phyloP scores from a whole-genome alignment of 345 rosid genomes.

The Hibiscus mutabilis region DNA sequence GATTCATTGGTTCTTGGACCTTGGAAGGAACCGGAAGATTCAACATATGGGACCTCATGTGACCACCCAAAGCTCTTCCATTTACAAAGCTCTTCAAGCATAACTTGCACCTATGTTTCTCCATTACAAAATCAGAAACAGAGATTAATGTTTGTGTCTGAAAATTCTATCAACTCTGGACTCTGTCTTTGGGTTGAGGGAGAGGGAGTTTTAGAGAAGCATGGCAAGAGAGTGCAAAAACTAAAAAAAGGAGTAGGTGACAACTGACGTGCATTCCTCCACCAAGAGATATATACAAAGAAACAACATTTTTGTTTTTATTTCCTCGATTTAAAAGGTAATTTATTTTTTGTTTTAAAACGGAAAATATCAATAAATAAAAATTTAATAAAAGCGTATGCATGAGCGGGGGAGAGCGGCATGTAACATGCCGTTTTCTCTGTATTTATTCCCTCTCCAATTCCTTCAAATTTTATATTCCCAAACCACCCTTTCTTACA shows the following conservation, averaged over 20 bases:
- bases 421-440: too few relatives aligned
- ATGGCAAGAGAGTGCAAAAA: slow-evolving; percentile 41
- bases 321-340: too few relatives aligned
- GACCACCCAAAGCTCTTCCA: slow-evolving; percentile 77
- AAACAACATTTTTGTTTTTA: too few relatives aligned
- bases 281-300: slow-evolving; percentile 33
- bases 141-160: slow-evolving; percentile 7
- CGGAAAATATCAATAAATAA: too few relatives aligned
- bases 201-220: slow-evolving; percentile 17
- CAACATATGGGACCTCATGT: slow-evolving; percentile 77
- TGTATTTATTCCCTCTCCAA: neutral
- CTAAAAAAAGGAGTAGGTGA: slow-evolving; percentile 49
- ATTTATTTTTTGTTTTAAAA: too few relatives aligned
- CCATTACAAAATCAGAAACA: slow-evolving; percentile 30
- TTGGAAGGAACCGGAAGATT: slow-evolving; percentile 38
- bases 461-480: neutral
- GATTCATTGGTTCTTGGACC: slow-evolving; percentile 18
- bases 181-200: slow-evolving; percentile 4
- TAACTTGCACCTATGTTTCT: slow-evolving; percentile 64
- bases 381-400: too few relatives aligned
- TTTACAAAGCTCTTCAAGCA: slow-evolving; percentile 61
- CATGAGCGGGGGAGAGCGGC: too few relatives aligned
- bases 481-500: slow-evolving; percentile 31
- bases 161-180: slow-evolving; percentile 13
- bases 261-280: slow-evolving; percentile 63